Evolutionary conservation across 208 protist genomes (phyloP), one percentile per base, ranked within the genome.

Genomic region (Wallacemonas sp.): DNA sequence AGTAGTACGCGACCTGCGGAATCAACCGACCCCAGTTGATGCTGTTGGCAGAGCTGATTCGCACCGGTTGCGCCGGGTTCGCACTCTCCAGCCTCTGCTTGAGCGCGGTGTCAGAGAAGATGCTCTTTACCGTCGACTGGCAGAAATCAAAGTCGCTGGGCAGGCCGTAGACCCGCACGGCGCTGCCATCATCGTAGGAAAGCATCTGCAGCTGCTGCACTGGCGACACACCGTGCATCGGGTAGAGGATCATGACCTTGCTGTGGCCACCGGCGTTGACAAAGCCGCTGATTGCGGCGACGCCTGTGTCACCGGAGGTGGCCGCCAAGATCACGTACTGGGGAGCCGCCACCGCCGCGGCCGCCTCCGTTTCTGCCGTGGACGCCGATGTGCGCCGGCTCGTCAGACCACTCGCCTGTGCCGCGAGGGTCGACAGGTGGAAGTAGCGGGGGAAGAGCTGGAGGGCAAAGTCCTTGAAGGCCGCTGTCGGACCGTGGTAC

Each of bases 11-110:
- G 18, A 98, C 96, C 76, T 99, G 98, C 29, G 95, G 94, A 54
- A 98, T 87, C 38, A 99, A 92, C 36, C 98, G 85, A 1, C 96
- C 98, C 94, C 97, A 99, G 87, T 99, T 99, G 82, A 99, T 99
- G 54, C 88, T 97, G 84, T 99, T 99, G 11, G 97, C 93, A 11
- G 96, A 98, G n/a, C 87, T 95, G 7, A 99, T 78, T 1, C 70
- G 65, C 64, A 89, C 69, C 2, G 66, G 46, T 10, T 44, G 52
- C 0, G 7, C 52, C 7, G 75, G 61, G n/a, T 74, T 52, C 39
- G 57, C 64, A 23, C 49, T 72, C 39, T 66, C 76, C 25, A 98
- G 77, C 57, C 77, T 62, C 44, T 80, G 61, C 32, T 81, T 87
- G 65, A 98, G 89, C 2, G 46, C 46, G 1, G 7, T 44, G 69